phyloP scores from a whole-genome alignment of 331 rosid species.

The Saraca asoca region DNA sequence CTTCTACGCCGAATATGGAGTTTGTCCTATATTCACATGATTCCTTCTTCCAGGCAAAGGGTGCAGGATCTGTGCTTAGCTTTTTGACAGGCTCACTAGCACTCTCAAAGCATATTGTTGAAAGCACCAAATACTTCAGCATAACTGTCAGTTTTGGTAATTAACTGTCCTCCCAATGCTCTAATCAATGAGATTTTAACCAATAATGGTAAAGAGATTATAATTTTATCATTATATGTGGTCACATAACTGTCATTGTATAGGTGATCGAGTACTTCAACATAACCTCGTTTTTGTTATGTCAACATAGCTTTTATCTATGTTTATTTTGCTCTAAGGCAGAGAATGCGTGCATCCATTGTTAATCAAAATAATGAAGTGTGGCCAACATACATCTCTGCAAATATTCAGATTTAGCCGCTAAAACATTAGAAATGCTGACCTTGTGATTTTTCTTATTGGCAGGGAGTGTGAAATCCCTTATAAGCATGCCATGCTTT shows the following conservation, averaged over 20 bases:
- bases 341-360: too few relatives aligned
- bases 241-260: neutral
- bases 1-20: slow-evolving; percentile 5
- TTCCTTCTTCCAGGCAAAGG: slow-evolving; percentile 70
- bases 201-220: too few relatives aligned
- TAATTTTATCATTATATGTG: neutral
- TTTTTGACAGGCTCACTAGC: slow-evolving; percentile 81
- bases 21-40: slow-evolving; percentile 24
- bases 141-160: slow-evolving; percentile 94
- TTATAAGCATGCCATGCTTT: slow-evolving; percentile 83
- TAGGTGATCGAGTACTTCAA: too few relatives aligned
- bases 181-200: neutral
- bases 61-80: slow-evolving; percentile 94
- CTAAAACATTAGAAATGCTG: neutral
- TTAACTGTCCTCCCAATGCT: slow-evolving; percentile 15
- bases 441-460: slow-evolving; percentile 23
- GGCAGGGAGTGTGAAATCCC: slow-evolving; percentile 85
- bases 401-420: neutral
- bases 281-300: too few relatives aligned
- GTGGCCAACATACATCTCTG: neutral
- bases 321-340: too few relatives aligned
- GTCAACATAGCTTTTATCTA: too few relatives aligned
- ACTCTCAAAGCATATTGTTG: slow-evolving; percentile 87
- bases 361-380: too few relatives aligned
- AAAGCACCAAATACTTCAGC: slow-evolving; percentile 85